Conservation (phyloP, 176 grass and related monocot genomes). For the Eremochloa ophiuroides region DNA sequence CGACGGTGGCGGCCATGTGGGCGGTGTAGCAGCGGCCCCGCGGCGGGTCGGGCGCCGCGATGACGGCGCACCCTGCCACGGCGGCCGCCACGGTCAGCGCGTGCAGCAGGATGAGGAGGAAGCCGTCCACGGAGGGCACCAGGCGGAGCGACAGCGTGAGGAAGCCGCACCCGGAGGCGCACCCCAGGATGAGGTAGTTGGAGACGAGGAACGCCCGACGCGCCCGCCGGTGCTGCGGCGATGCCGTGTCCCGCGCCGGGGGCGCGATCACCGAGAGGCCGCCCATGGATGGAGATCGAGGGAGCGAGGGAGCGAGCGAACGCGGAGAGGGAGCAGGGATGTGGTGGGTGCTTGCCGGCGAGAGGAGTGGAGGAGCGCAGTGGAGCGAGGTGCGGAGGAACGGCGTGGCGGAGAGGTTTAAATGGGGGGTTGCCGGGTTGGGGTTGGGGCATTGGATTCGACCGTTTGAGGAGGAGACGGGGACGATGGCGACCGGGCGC, state of each 20-base stretch:
- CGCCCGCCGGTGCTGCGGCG: conserved; percentile 54
- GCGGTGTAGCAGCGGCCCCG: conserved; percentile 60
- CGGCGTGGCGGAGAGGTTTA: conserved; percentile 26
- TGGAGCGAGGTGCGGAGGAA: neutral
- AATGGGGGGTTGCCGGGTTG: too few relatives aligned
- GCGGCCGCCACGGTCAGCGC: conserved; percentile 74
- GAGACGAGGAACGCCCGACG: conserved; percentile 76
- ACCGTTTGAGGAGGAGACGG: conserved; percentile 57
- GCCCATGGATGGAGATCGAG: too few relatives aligned
- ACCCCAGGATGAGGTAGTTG: conserved; percentile 92
- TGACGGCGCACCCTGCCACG: conserved; percentile 71
- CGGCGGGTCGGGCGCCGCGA: conserved; percentile 50
- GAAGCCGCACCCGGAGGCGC: conserved; percentile 89
- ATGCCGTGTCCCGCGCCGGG: conserved; percentile 51
- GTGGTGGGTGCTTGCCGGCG: neutral
- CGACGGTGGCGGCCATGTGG: conserved; percentile 72
- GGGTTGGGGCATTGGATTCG: neutral
- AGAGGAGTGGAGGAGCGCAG: neutral
- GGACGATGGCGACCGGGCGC: neutral
- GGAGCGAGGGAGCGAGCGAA: too few relatives aligned
- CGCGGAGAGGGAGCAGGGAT: neutral
- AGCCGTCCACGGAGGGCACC: conserved; percentile 77
- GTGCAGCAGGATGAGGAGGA: conserved; percentile 95
- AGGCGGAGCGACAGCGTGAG: conserved; percentile 97
- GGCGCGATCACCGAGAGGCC: conserved; percentile 76